Percentiles rank a stretch among this genome's conserved stretches.
Conservation (phyloP, 1,284 basidiomycete genomes). For the Austroboletus novae-zelandiae region DNA sequence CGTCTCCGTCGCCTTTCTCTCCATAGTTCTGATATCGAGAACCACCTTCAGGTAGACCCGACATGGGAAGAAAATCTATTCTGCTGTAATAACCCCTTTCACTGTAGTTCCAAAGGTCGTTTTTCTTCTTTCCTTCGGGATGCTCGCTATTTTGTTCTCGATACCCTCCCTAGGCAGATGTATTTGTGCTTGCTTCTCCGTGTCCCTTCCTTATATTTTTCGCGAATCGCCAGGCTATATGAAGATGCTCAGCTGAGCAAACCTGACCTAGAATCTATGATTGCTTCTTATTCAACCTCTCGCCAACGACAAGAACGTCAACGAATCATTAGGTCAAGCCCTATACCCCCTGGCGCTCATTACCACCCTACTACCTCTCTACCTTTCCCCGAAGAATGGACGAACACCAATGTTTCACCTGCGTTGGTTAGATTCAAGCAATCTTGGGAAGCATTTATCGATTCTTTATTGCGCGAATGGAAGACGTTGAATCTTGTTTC, state of each 20-base stretch:
- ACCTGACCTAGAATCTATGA: slow-evolving; percentile 69
- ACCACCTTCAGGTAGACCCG: slow-evolving; percentile 14
- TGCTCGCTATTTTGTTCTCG: slow-evolving; percentile 29
- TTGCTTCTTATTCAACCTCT: slow-evolving; percentile 42
- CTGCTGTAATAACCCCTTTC: slow-evolving; percentile 23
- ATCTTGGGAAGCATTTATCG: slow-evolving; percentile 72
- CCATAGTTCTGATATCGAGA: slow-evolving; percentile 17
- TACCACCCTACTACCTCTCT: slow-evolving; percentile 26
- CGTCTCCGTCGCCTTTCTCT: slow-evolving; percentile 28
- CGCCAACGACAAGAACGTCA: slow-evolving; percentile 18
- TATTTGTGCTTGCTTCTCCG: slow-evolving; percentile 67
- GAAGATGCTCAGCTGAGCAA: slow-evolving; percentile 72
- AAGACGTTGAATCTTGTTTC: slow-evolving; percentile 77
- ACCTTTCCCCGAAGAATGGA: slow-evolving; percentile 67
- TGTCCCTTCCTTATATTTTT: slow-evolving; percentile 71
- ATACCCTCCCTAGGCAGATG: slow-evolving; percentile 56
- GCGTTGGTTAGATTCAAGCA: slow-evolving; percentile 63
- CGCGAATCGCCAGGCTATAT: slow-evolving; percentile 67
- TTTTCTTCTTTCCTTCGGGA: slow-evolving; percentile 20
- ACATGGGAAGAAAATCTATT: slow-evolving; percentile 20
- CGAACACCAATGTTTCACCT: slow-evolving; percentile 52
- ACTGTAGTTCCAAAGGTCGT: slow-evolving; percentile 10
- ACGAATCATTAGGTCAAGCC: slow-evolving; percentile 20
- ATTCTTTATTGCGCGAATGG: slow-evolving; percentile 69
- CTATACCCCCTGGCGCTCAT: slow-evolving; percentile 27